These are phyloP conservation scores for Verticillium albo-atrum DNA, from an alignment of 2,329 filamentous ascomycete genomes.

Conservation along the genomic window DNA sequence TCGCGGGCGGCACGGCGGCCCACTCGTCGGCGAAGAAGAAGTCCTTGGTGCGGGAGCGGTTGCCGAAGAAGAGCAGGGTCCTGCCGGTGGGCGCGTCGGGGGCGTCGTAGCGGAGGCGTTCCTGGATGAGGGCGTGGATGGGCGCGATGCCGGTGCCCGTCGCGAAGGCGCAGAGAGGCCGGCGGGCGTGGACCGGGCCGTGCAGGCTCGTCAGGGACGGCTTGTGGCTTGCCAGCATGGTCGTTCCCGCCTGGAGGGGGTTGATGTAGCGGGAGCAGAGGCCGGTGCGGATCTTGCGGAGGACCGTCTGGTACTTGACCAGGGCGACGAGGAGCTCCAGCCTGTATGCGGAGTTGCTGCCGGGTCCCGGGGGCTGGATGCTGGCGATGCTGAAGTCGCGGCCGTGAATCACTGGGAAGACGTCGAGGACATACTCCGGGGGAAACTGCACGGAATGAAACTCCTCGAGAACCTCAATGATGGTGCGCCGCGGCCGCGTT, in stretches of 20 bases:
- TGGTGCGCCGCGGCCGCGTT: slow-evolving; percentile 81
- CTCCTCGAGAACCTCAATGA: slow-evolving; percentile 87
- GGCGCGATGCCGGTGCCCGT: slow-evolving; percentile 87
- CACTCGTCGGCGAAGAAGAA: slow-evolving; percentile 82
- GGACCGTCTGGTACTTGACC: slow-evolving; percentile 85
- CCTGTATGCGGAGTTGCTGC: slow-evolving; percentile 22
- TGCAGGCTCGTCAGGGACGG: slow-evolving; percentile 39
- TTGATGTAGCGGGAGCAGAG: slow-evolving; percentile 87
- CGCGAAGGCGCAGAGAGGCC: slow-evolving; percentile 71
- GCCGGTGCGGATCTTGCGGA: slow-evolving; percentile 77
- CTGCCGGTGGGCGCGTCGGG: slow-evolving; percentile 11
- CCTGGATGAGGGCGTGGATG: slow-evolving; percentile 73
- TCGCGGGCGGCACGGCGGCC: slow-evolving; percentile 24
- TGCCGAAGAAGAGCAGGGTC: slow-evolving; percentile 74
- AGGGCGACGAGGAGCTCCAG: slow-evolving; percentile 79
- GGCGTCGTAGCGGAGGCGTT: slow-evolving; percentile 44
- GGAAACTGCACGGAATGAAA: slow-evolving; percentile 83
- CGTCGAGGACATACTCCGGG: slow-evolving; percentile 62
- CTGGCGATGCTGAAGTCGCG: slow-evolving; percentile 92
- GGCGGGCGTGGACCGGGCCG: slow-evolving; percentile 27
- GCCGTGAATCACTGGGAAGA: slow-evolving; percentile 80
- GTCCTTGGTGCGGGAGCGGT: slow-evolving; percentile 68
- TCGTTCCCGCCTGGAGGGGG: slow-evolving; percentile 52
- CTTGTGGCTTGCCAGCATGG: slow-evolving; percentile 56
- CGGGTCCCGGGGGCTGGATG: slow-evolving; percentile 42